Evolutionary conservation across 225 moss, liverwort and hornwort genomes (phyloP).

Genomic region (Antitrichia curtipendula): DNA sequence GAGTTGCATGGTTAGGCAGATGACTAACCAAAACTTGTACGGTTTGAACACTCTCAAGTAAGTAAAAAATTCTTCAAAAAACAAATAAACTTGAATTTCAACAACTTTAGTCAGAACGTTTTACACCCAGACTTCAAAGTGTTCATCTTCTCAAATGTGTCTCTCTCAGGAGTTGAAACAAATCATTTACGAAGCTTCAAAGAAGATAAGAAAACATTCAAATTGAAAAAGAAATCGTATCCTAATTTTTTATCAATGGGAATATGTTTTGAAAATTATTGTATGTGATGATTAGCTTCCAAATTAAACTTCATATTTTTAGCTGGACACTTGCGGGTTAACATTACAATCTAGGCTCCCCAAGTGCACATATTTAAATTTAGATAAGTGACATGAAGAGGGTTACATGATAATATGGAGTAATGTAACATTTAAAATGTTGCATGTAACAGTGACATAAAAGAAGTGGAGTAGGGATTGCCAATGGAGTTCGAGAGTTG

Average conservation of each 20-base stretch:
- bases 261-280: not conserved
- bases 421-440: not conserved
- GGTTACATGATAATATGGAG: not conserved
- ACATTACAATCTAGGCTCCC: not conserved
- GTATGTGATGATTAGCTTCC: not conserved
- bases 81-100: not conserved
- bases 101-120: not conserved
- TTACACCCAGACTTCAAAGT: not conserved
- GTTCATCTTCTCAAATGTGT: not conserved
- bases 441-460: not conserved
- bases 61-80: not conserved
- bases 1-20: not conserved
- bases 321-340: not conserved
- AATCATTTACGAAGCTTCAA: not conserved
- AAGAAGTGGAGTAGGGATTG: not conserved
- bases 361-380: not conserved
- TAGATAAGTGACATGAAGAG: not conserved
- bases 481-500: not conserved
- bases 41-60: not conserved
- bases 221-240: not conserved
- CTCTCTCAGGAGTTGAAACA: not conserved
- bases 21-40: not conserved
- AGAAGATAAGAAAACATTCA: not conserved
- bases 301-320: too few species aligned
- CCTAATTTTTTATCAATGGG: not conserved